These are phyloP conservation scores for Hortiboletus flavorubellus DNA, from an alignment of 768 basidiomycete species.

Conservation along the genomic window DNA sequence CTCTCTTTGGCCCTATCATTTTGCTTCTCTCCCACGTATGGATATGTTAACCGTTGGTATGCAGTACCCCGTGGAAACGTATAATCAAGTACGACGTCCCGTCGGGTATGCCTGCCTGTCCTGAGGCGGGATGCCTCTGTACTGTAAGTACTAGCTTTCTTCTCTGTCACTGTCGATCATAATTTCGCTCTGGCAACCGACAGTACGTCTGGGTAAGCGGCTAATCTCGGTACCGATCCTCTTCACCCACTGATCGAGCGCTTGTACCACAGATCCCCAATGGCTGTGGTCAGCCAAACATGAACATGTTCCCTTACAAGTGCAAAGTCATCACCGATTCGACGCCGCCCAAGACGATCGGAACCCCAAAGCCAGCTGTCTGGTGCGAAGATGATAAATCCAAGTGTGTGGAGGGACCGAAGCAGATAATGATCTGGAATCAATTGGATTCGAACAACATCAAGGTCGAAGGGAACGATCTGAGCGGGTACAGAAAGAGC, in stretches of 20 bases:
- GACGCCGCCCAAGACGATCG: slow-evolving; percentile 3
- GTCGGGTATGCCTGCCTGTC: slow-evolving; percentile 2
- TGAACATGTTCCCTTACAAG: neutral
- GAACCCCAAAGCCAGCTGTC: neutral
- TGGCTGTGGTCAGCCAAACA: slow-evolving; percentile 10
- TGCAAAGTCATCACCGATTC: neutral
- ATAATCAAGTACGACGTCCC: neutral
- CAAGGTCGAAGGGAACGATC: neutral
- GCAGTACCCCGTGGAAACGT: slow-evolving; percentile 14
- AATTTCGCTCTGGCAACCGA: neutral
- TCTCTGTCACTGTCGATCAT: neutral
- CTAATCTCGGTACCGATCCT: too few relatives aligned
- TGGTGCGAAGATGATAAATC: slow-evolving; percentile 7
- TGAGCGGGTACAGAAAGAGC: neutral
- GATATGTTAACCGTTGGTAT: neutral
- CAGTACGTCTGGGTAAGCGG: slow-evolving; percentile 11
- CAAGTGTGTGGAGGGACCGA: slow-evolving; percentile 9
- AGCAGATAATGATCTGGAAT: slow-evolving; percentile 1
- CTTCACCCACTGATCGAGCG: neutral
- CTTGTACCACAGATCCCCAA: slow-evolving; percentile 1
- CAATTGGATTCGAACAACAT: slow-evolving; percentile 10
- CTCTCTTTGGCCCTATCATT: neutral
- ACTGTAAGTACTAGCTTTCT: slow-evolving; percentile 1
- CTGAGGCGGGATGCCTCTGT: neutral
- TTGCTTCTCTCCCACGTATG: neutral